Base-by-base conservation (phyloP, 73 alveolate species). In the Paramecium biaurelia region DNA sequence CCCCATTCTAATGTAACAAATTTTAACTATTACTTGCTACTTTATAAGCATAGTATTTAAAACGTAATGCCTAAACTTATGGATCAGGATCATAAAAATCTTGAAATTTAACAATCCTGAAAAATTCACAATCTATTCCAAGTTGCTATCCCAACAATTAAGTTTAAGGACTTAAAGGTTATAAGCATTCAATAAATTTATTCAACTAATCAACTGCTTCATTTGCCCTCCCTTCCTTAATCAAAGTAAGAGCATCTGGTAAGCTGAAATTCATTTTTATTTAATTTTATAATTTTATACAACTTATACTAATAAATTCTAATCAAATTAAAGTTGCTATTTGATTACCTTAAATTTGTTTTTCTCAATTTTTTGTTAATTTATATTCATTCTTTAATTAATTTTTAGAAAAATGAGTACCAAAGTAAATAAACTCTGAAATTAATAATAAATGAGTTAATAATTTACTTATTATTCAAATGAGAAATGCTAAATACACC, bases 41-140 rank as follows among this genome's bases (percentile, higher is more conserved):
- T 45, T 79, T 79, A 30, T 79, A 79, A 8, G 90, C 90, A 79
- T 79, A 79, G 32, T 79, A 79, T 45, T 79, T 79, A 23, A 43
- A 79, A 4, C 90, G 34, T 21, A 79, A 20, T 8, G 74, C 70
- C 24, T 79, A 79, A 24, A 79, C 74, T 45, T 79, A 10, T 0
- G 76, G 70, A 45, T 79, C 90, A 12, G 70, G 30, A 79, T 79
- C 90, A 45, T 79, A 45, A 34, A 79, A 79, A 43, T 79, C 90
- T 7, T 41, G 15, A 79, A 42, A 79, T 45, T 79, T 79, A 10
- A 79, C 90, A 42, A 43, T 24, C 90, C 72, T 79, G 15, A 79
- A 79, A 21, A 79, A 79, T 5, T 79, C 90, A 47, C 30, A 30
- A 79, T 79, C 90, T 7, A 79, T 79, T 21, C 90, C 90, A 9